A percentile compares a stretch with the other conserved stretches of the same genome.
These are phyloP conservation scores for Cephalotrichum gorgonifer DNA, from an alignment of 2,329 filamentous ascomycete species.

Conservation along the genomic window DNA sequence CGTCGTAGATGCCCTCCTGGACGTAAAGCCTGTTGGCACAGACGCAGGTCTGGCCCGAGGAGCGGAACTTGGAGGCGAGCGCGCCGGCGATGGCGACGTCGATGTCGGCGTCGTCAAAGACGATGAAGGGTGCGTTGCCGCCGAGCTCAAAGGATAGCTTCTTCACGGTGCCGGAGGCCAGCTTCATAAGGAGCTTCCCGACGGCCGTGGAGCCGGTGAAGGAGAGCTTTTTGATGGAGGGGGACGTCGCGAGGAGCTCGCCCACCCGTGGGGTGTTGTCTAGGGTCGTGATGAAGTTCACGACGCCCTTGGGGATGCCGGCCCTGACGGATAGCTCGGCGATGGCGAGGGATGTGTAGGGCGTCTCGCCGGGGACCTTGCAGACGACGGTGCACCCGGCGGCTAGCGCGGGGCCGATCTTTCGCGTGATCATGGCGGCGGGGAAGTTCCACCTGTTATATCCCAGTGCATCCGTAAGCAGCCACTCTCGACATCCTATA, in stretches of 20 bases:
- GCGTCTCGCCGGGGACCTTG: conserved; percentile 83
- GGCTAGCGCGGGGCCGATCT: conserved; percentile 45
- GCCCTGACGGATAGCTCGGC: conserved; percentile 76
- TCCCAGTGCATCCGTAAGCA: background rate
- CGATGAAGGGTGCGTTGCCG: conserved; percentile 66
- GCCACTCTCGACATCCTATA: background rate
- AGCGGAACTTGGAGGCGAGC: conserved; percentile 60
- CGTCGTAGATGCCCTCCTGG: conserved; percentile 48
- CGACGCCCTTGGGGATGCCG: conserved; percentile 75
- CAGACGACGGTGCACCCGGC: conserved; percentile 70
- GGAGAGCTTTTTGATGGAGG: conserved; percentile 54
- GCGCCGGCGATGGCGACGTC: conserved; percentile 57
- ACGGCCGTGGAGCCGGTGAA: conserved; percentile 54
- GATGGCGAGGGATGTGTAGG: conserved; percentile 75
- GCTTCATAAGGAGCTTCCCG: conserved; percentile 52
- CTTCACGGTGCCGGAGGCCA: conserved; percentile 58
- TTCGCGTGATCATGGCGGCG: conserved; percentile 38
- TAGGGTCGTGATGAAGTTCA: conserved; percentile 73
- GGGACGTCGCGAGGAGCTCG: conserved; percentile 31
- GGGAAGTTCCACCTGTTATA: conserved; percentile 43
- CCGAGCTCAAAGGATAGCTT: conserved; percentile 67
- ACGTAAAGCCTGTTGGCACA: conserved; percentile 52
- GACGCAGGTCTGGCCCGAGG: conserved; percentile 64
- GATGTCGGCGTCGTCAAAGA: conserved; percentile 64
- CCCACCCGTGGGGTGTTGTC: conserved; percentile 72